These are phyloP conservation scores for Fusarium musae DNA, from an alignment of 2,329 filamentous ascomycete genomes.

Conservation along the genomic window DNA sequence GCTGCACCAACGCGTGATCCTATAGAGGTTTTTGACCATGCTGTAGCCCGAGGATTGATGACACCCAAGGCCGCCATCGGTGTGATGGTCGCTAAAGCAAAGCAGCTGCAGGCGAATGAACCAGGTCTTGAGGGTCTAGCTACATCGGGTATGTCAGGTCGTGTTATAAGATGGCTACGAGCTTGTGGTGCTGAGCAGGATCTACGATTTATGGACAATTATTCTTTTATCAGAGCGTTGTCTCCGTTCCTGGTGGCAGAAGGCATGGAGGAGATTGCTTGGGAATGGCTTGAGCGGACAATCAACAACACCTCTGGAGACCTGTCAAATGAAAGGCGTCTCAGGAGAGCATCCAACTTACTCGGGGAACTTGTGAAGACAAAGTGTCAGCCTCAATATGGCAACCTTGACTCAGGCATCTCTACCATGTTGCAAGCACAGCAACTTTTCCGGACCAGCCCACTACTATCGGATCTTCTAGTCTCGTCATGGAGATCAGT, in stretches of 20 bases:
- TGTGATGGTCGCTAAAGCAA: conserved; percentile 61
- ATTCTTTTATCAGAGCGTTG: conserved; percentile 54
- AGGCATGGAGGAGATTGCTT: conserved; percentile 61
- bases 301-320: conserved; percentile 44
- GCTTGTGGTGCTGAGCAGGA: conserved; percentile 60
- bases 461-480: conserved; percentile 52
- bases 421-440: conserved; percentile 60
- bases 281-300: conserved; percentile 63
- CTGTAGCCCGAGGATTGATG: conserved; percentile 67
- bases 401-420: conserved; percentile 63
- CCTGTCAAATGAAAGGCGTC: conserved; percentile 35
- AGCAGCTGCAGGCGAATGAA: conserved; percentile 52
- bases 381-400: conserved; percentile 52
- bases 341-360: conserved; percentile 47
- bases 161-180: conserved; percentile 65
- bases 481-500: conserved; percentile 58
- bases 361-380: conserved; percentile 57
- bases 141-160: conserved; percentile 57
- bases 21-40: conserved; percentile 66
- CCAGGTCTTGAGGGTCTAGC: conserved; percentile 47
- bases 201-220: conserved; percentile 57
- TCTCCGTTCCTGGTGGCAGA: conserved; percentile 64
- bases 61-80: conserved; percentile 63
- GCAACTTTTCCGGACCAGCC: conserved; percentile 52
- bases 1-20: conserved; percentile 51